phyloP scores from a whole-genome alignment of 2,329 filamentous ascomycete genomes.

The Phoma sp. region DNA sequence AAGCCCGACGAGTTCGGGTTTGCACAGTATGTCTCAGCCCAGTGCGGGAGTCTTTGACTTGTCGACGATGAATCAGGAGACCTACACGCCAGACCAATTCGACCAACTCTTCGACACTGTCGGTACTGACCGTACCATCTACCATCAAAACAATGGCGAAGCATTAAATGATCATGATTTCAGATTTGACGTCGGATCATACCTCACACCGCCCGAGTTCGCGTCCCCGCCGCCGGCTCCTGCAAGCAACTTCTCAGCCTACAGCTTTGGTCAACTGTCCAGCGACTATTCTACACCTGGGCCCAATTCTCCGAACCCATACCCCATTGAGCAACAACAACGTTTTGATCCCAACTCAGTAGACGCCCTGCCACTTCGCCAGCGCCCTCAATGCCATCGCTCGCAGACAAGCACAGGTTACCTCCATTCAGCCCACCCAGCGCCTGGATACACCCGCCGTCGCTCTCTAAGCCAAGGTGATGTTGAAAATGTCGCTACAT shows the following conservation, averaged over 20 bases:
- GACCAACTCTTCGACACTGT: conserved; percentile 20
- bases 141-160: conserved; percentile 15
- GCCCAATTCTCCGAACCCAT: conserved; percentile 24
- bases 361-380: background rate
- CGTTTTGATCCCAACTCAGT: background rate
- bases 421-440: conserved; percentile 5
- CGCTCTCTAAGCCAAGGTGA: conserved; percentile 41
- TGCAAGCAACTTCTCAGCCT: conserved; percentile 22
- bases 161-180: conserved; percentile 16
- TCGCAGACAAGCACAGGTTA: conserved; percentile 13
- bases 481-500: conserved; percentile 18
- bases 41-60: conserved; percentile 10
- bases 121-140: conserved; percentile 1
- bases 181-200: background rate
- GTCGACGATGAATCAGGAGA: conserved; percentile 7
- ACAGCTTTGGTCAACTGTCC: conserved; percentile 14
- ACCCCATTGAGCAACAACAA: conserved; percentile 25
- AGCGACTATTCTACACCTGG: conserved; percentile 22
- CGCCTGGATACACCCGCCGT: conserved; percentile 28
- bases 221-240: conserved; percentile 14
- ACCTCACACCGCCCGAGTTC: background rate
- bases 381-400: conserved; percentile 12
- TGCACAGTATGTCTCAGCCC: conserved; percentile 31
- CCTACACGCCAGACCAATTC: conserved; percentile 18
- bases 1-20: background rate